Conservation (phyloP, 1,284 basidiomycete species). For the Wolfiporia cocos region DNA sequence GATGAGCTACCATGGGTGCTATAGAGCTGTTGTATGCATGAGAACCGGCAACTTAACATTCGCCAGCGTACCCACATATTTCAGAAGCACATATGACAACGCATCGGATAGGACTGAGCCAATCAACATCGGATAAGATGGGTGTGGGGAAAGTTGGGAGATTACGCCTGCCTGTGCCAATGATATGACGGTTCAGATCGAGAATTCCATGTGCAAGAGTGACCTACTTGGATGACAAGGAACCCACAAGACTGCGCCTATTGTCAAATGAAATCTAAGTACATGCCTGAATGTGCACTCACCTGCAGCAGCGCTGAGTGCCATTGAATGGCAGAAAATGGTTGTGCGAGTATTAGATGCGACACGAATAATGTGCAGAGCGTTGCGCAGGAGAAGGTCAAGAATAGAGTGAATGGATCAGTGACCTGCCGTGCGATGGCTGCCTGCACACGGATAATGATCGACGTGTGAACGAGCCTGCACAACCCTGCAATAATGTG, state of each 20-base stretch:
- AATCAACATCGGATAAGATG: slow-evolving; percentile 6
- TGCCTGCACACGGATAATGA: slow-evolving; percentile 1
- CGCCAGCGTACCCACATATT: slow-evolving; percentile 2
- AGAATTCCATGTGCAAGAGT: not conserved
- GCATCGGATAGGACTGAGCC: slow-evolving; percentile 6
- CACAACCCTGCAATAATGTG: not conserved
- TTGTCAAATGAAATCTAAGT: not conserved
- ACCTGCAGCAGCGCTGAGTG: slow-evolving; percentile 21
- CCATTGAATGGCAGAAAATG: slow-evolving; percentile 12
- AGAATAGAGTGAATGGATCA: slow-evolving; percentile 10
- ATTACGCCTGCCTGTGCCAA: too few species aligned
- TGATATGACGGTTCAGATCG: too few species aligned
- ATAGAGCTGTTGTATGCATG: not conserved
- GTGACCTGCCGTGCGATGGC: slow-evolving; percentile 5
- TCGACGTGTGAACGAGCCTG: not conserved
- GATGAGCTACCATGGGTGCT: slow-evolving; percentile 9
- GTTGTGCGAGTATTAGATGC: slow-evolving; percentile 5
- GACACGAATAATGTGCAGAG: slow-evolving; percentile 10
- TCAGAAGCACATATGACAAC: slow-evolving; percentile 1
- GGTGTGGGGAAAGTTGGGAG: not conserved
- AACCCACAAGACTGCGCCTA: slow-evolving; percentile 7
- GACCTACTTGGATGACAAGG: slow-evolving; percentile 15
- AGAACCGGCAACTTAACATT: not conserved
- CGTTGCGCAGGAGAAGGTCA: slow-evolving; percentile 11
- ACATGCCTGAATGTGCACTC: not conserved